Evolutionary conservation across 257 asterid species (phyloP).

Genomic region (Petrea volubilis): DNA sequence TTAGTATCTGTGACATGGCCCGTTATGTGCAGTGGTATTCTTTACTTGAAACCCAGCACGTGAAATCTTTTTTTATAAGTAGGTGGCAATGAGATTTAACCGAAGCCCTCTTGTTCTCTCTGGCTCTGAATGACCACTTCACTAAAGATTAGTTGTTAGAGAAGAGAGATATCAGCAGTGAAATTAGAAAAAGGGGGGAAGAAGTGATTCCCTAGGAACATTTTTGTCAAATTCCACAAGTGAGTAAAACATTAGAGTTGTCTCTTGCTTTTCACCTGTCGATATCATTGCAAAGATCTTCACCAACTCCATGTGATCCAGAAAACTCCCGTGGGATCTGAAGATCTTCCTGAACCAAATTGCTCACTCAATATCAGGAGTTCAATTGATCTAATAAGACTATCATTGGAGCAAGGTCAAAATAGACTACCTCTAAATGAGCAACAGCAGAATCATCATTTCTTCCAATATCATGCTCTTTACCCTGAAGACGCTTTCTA

Average conservation of each 20-base stretch:
- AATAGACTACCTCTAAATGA: constrained; percentile 32
- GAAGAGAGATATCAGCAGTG: too few relatives aligned
- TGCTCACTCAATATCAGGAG: background rate
- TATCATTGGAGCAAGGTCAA: constrained; percentile 21
- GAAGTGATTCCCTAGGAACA: background rate
- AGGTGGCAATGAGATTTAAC: too few relatives aligned
- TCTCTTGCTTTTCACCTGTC: constrained; percentile 65
- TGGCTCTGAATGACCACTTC: too few relatives aligned
- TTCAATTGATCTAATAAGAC: constrained; percentile 4
- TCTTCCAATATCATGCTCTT: constrained; percentile 32
- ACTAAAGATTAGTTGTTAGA: too few relatives aligned
- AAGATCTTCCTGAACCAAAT: constrained; percentile 39
- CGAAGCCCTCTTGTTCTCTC: too few relatives aligned
- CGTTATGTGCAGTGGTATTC: too few relatives aligned
- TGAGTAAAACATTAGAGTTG: constrained; percentile 33
- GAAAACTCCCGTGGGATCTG: constrained; percentile 29
- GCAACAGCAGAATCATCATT: constrained; percentile 28
- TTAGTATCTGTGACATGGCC: too few relatives aligned
- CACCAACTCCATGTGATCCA: constrained; percentile 34
- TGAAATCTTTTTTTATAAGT: too few relatives aligned
- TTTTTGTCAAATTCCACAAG: background rate
- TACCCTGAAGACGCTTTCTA: constrained; percentile 43
- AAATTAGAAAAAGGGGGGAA: background rate
- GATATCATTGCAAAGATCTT: constrained; percentile 33
- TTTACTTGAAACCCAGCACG: too few relatives aligned